Percentiles rank a stretch among this genome's conserved stretches.
phyloP scores from a whole-genome alignment of 2,329 filamentous ascomycete species.

The Ophiognomonia clavigignenti-juglandacearum region DNA sequence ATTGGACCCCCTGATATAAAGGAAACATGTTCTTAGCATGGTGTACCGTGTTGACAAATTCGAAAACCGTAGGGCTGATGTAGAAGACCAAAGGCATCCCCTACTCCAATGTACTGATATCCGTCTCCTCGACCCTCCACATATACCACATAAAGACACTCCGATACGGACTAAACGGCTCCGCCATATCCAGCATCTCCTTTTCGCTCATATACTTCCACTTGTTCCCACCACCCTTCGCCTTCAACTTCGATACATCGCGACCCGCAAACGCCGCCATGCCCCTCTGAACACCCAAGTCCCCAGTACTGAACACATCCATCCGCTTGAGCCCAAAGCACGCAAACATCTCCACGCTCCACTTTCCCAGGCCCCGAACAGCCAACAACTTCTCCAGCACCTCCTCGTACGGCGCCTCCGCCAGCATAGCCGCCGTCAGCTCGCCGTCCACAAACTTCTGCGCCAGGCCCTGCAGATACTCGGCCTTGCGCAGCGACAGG shows the following conservation, averaged over 20 bases:
- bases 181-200: conserved; percentile 82
- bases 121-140: conserved; percentile 82
- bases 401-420: conserved; percentile 78
- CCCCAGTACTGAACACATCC: conserved; percentile 89
- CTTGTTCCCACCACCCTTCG: conserved; percentile 64
- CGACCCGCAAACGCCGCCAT: conserved; percentile 84
- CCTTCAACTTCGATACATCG: conserved; percentile 82
- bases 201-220: conserved; percentile 97
- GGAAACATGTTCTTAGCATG: no score
- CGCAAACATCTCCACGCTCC: conserved; percentile 98
- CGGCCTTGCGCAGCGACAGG: conserved; percentile 89
- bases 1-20: no score
- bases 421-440: conserved; percentile 69
- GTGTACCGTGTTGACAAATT: no score
- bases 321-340: conserved; percentile 91
- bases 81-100: neutral
- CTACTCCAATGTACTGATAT: conserved; percentile 60
- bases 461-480: conserved; percentile 85
- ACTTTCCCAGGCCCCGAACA: conserved; percentile 79
- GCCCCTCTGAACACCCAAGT: conserved; percentile 89
- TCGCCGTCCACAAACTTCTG: conserved; percentile 74
- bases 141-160: conserved; percentile 98
- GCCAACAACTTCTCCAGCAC: conserved; percentile 77
- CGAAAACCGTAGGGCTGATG: no score
- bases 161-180: conserved; percentile 79